Base-by-base conservation (phyloP, 2,329 filamentous ascomycete genomes). In the Ascochyta pisi region DNA sequence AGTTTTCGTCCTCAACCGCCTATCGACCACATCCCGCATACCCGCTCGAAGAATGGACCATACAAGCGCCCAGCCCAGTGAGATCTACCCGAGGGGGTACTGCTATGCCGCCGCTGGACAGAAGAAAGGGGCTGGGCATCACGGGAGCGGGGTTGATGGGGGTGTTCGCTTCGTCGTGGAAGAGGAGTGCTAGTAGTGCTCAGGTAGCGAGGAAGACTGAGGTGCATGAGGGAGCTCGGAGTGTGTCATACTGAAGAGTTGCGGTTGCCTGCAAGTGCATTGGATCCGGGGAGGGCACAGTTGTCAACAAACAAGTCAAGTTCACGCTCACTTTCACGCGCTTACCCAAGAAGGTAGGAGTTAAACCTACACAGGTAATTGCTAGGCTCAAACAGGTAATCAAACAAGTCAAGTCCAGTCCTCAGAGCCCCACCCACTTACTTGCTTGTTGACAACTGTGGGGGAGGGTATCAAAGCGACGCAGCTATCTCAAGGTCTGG, bases 1-100 rank as follows among this genome's bases (percentile, higher is more conserved):
- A 60, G 9, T 35, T 56, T 15, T n/a, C 35, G 3, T 50, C 58
- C 8, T 58, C 62, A 6, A 68, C 63, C 3, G 46, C 51, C 19
- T 68, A 71, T 48, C 54, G 56, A 13, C 65, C 63, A 1, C 63
- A 71, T 44, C 66, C 65, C 23, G 65, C 60, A 37, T 71, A 67
- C 43, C 60, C 64, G 1, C 29, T 66, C 1, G 63, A 68, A 22
- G 65, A 70, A 7, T 73, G 71, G 69, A 50, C 58, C 15, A 49
- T 61, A 27, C 62, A 57, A 31, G 71, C 67, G 6, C 70, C 70
- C 3, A 74, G 71, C 45, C 71, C 69, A 1, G 62, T 66, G 29
- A 65, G 66, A 26, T 65, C 62, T 2, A 24, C 63, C 2, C 59
- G 64, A 24, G 64, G 68, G 6, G 57, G 56, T 2, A 62, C 67